Percentiles rank a stretch among this genome's conserved stretches.
These are phyloP conservation scores for Misopates orontium DNA, from an alignment of 257 asterid species.

Conservation along the genomic window DNA sequence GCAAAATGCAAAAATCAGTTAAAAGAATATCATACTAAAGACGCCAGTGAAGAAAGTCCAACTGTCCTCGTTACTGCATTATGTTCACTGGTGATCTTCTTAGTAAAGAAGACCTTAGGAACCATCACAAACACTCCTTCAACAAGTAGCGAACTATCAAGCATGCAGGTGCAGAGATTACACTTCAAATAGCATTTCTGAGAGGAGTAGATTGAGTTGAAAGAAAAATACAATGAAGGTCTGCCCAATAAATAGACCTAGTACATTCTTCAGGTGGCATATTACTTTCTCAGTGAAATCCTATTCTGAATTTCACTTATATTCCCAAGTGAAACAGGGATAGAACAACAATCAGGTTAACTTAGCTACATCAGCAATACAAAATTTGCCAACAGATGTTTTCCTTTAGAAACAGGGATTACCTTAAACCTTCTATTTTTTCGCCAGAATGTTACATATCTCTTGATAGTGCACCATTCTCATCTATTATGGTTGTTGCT, in stretches of 20 bases:
- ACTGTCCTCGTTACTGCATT: not conserved
- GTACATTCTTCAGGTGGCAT: too few relatives aligned
- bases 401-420: not conserved
- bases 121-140: not conserved
- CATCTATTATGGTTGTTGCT: not conserved
- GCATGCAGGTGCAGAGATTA: not conserved
- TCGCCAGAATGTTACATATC: too few relatives aligned
- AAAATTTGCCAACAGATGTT: not conserved
- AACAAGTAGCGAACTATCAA: not conserved
- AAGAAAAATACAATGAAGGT: too few relatives aligned
- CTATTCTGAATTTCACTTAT: slow-evolving; percentile 3
- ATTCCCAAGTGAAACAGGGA: too few relatives aligned
- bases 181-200: too few relatives aligned
- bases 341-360: too few relatives aligned
- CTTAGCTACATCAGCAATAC: too few relatives aligned
- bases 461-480: not conserved
- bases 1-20: slow-evolving; percentile 6
- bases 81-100: slow-evolving; percentile 5
- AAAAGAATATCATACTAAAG: not conserved
- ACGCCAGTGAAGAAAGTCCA: not conserved
- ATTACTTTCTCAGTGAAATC: too few relatives aligned
- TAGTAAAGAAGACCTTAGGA: not conserved
- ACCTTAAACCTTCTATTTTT: not conserved
- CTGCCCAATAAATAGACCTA: too few relatives aligned
- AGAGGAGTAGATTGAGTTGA: not conserved